These are phyloP conservation scores for Purshia tridentata DNA, from an alignment of 306 rosid genomes.

Conservation along the genomic window DNA sequence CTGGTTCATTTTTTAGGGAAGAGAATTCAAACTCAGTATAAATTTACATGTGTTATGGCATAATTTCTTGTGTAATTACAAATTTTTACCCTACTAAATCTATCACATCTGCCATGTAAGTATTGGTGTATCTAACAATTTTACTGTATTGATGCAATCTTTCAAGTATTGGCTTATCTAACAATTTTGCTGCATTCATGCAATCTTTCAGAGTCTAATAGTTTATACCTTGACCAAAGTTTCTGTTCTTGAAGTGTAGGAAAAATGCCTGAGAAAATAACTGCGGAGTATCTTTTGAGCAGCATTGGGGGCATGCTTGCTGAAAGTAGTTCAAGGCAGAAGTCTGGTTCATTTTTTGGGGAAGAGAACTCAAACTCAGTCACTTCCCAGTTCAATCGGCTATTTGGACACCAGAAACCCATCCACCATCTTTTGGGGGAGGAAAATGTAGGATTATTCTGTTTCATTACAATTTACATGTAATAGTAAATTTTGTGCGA, in stretches of 20 bases:
- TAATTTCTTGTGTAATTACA: not conserved
- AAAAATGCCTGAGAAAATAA: constrained; percentile 68
- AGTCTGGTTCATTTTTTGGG: constrained; percentile 49
- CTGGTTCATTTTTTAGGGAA: constrained; percentile 55
- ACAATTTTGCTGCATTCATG: no score
- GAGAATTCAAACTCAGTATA: constrained; percentile 44
- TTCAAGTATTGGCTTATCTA: no score
- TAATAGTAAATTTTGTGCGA: not conserved
- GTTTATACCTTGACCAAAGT: constrained; percentile 6
- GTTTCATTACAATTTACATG: not conserved
- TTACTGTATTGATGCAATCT: constrained; percentile 2
- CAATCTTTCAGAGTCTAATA: constrained; percentile 12
- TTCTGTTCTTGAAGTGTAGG: constrained; percentile 30
- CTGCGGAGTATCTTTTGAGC: constrained; percentile 52
- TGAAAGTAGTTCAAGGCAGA: constrained; percentile 45
- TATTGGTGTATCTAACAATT: not conserved
- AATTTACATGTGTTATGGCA: not conserved
- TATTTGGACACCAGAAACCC: constrained; percentile 85
- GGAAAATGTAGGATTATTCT: constrained; percentile 64
- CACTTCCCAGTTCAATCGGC: constrained; percentile 52
- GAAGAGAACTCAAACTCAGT: constrained; percentile 52
- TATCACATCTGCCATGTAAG: not conserved
- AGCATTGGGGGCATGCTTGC: constrained; percentile 53
- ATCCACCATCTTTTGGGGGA: constrained; percentile 83
- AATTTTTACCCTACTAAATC: not conserved